phyloP scores from a whole-genome alignment of 345 rosid genomes.

The Linum lewisii region DNA sequence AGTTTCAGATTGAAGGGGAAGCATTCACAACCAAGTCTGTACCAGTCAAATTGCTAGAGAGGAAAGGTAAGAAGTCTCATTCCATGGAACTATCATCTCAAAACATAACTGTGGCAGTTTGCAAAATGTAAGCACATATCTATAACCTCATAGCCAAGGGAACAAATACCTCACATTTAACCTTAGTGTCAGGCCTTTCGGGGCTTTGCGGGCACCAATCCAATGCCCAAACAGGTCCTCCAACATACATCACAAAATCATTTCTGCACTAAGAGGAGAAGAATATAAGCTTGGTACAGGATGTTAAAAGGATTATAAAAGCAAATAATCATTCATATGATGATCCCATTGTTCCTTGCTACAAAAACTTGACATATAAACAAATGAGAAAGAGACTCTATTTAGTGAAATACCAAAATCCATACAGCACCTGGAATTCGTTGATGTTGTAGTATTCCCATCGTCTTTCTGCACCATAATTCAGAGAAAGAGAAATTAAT shows the following conservation, averaged over 20 bases:
- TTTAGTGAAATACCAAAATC: conserved; percentile 2
- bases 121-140: not conserved
- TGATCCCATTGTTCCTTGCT: not conserved
- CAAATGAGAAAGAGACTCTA: not conserved
- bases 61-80: too few relatives aligned
- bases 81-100: not conserved
- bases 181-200: conserved; percentile 29
- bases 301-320: not conserved
- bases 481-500: conserved; percentile 4
- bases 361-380: not conserved
- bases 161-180: conserved; percentile 59
- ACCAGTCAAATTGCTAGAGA: too few relatives aligned
- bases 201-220: conserved; percentile 86
- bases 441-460: conserved; percentile 18
- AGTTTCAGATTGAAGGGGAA: too few relatives aligned
- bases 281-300: not conserved
- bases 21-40: too few relatives aligned
- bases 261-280: conserved; percentile 43
- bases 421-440: conserved; percentile 30
- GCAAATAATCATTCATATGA: not conserved
- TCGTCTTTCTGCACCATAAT: conserved; percentile 21
- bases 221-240: conserved; percentile 87
- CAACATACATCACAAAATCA: conserved; percentile 70
- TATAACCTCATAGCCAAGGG: not conserved
- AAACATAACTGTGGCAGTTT: not conserved